Evolutionary conservation across 495 filamentous ascomycete species (phyloP).

Genomic region (Trichoderma asperelloides): DNA sequence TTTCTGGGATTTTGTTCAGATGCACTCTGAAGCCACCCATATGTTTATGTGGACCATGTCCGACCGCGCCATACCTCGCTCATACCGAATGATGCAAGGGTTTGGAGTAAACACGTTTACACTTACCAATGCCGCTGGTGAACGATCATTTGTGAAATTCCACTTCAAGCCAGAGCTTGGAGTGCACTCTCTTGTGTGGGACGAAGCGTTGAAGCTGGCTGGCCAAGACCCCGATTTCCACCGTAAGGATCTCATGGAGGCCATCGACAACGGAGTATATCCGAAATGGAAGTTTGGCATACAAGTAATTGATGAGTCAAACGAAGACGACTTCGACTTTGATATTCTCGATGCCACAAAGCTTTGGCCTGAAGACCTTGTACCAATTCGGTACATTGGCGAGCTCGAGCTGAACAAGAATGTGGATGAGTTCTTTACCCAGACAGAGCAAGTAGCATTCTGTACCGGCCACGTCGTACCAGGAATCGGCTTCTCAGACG

Average conservation of each 20-base stretch:
- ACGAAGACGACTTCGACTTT: conserved; percentile 77
- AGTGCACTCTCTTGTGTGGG: conserved; percentile 80
- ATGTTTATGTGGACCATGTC: conserved; percentile 81
- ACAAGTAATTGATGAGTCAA: conserved; percentile 61
- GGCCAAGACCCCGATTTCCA: conserved; percentile 87
- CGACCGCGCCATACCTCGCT: conserved; percentile 71
- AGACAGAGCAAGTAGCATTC: conserved; percentile 80
- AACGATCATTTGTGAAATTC: conserved; percentile 77
- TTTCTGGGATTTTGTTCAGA: conserved; percentile 53
- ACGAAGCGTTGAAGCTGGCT: conserved; percentile 73
- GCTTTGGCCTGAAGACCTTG: conserved; percentile 76
- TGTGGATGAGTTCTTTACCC: conserved; percentile 76
- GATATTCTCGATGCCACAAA: conserved; percentile 91
- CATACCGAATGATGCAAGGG: conserved; percentile 83
- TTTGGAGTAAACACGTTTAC: conserved; percentile 84
- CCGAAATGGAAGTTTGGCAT: conserved; percentile 82
- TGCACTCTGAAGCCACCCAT: conserved; percentile 69
- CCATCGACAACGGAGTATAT: conserved; percentile 65
- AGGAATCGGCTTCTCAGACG: conserved; percentile 80
- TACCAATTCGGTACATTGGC: conserved; percentile 74
- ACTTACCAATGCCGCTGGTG: conserved; percentile 60
- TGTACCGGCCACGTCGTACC: conserved; percentile 80
- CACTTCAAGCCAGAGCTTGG: conserved; percentile 68
- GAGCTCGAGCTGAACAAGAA: conserved; percentile 77
- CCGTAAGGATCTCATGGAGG: conserved; percentile 69